Evolutionary conservation across 768 basidiomycete genomes (phyloP), one percentile per base, ranked within the genome.

Genomic region (Lactifluus hygrophoroides): DNA sequence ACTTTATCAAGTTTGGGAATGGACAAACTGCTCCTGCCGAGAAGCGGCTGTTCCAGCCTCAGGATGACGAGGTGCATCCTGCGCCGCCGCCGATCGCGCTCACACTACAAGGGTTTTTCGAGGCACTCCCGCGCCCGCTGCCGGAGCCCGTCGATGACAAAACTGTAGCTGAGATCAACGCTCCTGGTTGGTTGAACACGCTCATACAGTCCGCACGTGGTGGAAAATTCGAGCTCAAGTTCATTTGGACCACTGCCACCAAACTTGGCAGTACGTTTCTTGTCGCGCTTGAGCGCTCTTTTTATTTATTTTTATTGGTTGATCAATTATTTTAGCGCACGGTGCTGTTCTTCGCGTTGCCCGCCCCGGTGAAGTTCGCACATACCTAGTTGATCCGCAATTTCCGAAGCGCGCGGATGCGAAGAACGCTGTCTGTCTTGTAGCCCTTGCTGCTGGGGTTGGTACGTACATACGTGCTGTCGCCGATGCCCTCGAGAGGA

Each of bases 371-470:
- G 77, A 80, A 56, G 77, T 75, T 37, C 75, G 72, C 43, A 80
- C 83, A 0, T 89, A 76, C 62, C 67, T 89, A 5, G 83, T 84
- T 28, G 85, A 87, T n/a, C 73, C 82, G 0, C 73, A 74, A 16
- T 88, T 88, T 62, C 63, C 73, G 2, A 84, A 80, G 64, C 80
- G 80, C 3, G 69, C 71, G 0, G 86, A 88, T 52, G 86, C 86
- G n/a, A 86, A 84, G 68, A 75, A 77, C 0, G 88, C 86, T 0
- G 87, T 81, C 2, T 81, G 79, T 58, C 69, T 89, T 23, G 72
- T 81, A 16, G 87, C 85, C 0, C 79, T 88, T 67, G 81, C 83
- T 2, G 76, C 81, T 60, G 83, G 82, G 9, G 71, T 83, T 10
- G 82, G 81, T 5, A 69, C 74, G 21, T 82, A 83, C 62, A 77